A percentile compares a stretch with the other conserved stretches of the same genome.
Conservation (phyloP, 2,329 filamentous ascomycete genomes). For the Colletotrichum ledebouriae region DNA sequence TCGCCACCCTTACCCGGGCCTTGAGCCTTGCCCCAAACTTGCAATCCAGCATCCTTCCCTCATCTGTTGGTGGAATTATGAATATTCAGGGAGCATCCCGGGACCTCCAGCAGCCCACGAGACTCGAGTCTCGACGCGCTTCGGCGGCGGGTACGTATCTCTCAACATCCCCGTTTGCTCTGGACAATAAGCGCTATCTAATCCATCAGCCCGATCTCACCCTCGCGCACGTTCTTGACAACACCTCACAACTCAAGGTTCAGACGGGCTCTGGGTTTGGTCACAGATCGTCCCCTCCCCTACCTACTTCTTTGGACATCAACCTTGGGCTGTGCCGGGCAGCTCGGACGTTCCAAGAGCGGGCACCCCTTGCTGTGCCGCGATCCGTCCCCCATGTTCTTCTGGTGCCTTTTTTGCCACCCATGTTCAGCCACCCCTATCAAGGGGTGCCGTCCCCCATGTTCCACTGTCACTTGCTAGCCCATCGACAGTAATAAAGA, state of each 20-base stretch:
- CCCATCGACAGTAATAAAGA: not conserved
- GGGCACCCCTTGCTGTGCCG: not conserved
- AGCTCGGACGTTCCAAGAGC: constrained; percentile 23
- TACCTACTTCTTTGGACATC: constrained; percentile 8
- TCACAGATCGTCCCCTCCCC: constrained; percentile 26
- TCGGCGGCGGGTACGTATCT: not conserved
- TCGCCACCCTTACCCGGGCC: not conserved
- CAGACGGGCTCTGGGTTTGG: constrained; percentile 12
- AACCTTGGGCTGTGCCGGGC: constrained; percentile 16
- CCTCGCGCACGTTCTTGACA: not conserved
- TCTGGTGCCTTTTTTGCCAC: too few relatives aligned
- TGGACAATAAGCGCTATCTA: not conserved
- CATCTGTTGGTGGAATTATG: constrained; percentile 12
- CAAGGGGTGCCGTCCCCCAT: not conserved
- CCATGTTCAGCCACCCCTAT: too few relatives aligned
- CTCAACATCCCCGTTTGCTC: too few relatives aligned
- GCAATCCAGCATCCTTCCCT: constrained; percentile 2
- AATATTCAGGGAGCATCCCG: constrained; percentile 20
- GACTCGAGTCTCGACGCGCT: constrained; percentile 26
- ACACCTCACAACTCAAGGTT: constrained; percentile 22
- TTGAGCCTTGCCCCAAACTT: constrained; percentile 1
- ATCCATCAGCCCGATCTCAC: not conserved
- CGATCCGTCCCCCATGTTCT: not conserved
- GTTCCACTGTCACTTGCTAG: not conserved
- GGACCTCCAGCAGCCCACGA: constrained; percentile 12